Conservation (phyloP, 305 asterid species). For the Fraxinus velutina region DNA sequence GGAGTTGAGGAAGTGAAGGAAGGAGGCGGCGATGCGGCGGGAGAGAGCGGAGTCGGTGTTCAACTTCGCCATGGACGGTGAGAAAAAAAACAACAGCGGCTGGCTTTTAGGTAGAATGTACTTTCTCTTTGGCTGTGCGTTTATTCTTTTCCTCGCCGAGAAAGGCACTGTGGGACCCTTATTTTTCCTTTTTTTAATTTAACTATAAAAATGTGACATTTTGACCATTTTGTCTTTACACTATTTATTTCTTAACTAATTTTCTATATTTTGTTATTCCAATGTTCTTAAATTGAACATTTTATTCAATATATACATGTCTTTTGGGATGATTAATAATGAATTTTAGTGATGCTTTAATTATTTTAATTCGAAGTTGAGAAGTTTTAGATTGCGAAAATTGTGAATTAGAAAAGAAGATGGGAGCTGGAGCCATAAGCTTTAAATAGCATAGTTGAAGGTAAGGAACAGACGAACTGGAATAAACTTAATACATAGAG, state of each 20-base stretch:
- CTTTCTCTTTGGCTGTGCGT: neutral
- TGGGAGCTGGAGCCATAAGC: neutral
- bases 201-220: too few relatives aligned
- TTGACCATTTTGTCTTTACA: too few relatives aligned
- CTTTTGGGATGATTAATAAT: neutral
- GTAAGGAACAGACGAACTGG: neutral
- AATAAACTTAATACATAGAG: neutral
- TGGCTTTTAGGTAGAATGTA: neutral
- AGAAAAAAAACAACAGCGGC: neutral
- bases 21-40: conserved; percentile 69
- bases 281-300: neutral
- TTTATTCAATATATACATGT: too few relatives aligned
- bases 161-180: neutral
- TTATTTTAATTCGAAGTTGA: neutral
- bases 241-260: too few relatives aligned
- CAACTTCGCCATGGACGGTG: conserved; percentile 54
- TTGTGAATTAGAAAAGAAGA: neutral
- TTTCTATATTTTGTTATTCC: too few relatives aligned
- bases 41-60: conserved; percentile 69
- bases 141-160: neutral
- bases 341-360: neutral
- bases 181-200: too few relatives aligned
- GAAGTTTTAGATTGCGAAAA: neutral
- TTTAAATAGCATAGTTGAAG: neutral
- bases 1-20: conserved; percentile 63